These are phyloP conservation scores for Sextonia rubra DNA, from an alignment of 164 flowering plant genomes.

Conservation along the genomic window DNA sequence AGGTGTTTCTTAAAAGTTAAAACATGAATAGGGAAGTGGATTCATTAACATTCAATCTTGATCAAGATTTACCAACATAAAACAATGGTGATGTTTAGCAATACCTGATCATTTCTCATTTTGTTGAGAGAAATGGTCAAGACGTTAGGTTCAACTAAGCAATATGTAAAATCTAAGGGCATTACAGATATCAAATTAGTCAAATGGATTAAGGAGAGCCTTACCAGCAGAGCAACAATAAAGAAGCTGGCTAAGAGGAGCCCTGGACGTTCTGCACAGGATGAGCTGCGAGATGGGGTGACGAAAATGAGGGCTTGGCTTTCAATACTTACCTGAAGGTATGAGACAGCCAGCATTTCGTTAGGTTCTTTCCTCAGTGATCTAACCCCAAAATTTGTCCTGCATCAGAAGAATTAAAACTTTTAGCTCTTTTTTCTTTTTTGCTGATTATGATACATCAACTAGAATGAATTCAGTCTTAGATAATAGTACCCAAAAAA, in stretches of 20 bases:
- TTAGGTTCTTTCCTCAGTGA: conserved; percentile 25
- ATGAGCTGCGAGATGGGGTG: conserved; percentile 91
- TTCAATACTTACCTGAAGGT: conserved; percentile 92
- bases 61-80: too few species aligned
- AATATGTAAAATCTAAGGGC: too few species aligned
- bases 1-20: too few species aligned
- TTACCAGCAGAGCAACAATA: conserved; percentile 75
- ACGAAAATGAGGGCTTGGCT: conserved; percentile 95
- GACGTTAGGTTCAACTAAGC: too few species aligned
- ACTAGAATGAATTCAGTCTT: background rate
- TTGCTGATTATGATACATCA: background rate
- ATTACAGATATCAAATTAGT: too few species aligned
- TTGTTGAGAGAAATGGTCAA: too few species aligned
- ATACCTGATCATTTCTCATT: too few species aligned
- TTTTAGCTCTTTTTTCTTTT: too few species aligned
- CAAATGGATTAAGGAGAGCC: background rate
- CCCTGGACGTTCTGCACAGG: conserved; percentile 83
- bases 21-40: too few species aligned
- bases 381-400: conserved; percentile 67
- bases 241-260: conserved; percentile 60
- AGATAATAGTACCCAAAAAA: conserved; percentile 50
- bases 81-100: too few species aligned
- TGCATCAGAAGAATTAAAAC: conserved; percentile 20
- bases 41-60: too few species aligned
- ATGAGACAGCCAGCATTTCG: conserved; percentile 82